Percentiles rank a stretch among this genome's conserved stretches.
Evolutionary conservation across 768 basidiomycete genomes (phyloP).

Genomic region (Tylopilus plumbeoviolaceoides): DNA sequence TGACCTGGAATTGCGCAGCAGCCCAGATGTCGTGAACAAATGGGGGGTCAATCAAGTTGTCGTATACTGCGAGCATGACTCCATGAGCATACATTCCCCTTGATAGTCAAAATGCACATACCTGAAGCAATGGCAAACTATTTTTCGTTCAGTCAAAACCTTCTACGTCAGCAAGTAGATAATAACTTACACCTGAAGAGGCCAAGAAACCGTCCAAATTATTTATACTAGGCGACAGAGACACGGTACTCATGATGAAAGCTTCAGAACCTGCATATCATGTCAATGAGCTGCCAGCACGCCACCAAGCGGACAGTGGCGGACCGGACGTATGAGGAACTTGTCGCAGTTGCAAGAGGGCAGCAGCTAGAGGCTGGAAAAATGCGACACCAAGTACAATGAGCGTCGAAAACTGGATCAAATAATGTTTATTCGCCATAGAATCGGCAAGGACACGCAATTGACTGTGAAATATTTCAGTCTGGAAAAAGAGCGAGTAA

Average conservation of each 20-base stretch:
- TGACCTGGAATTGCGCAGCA: constrained; percentile 48
- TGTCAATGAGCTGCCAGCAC: constrained; percentile 6
- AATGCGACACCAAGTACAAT: constrained; percentile 43
- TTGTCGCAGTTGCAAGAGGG: constrained; percentile 28
- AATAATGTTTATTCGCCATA: constrained; percentile 47
- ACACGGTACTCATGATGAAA: constrained; percentile 40
- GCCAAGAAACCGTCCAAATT: constrained; percentile 53
- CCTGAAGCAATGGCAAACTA: constrained; percentile 30
- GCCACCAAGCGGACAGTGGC: background rate
- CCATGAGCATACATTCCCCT: background rate
- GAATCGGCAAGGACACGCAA: constrained; percentile 41
- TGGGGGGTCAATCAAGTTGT: constrained; percentile 51
- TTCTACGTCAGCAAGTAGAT: background rate
- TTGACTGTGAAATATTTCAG: constrained; percentile 34
- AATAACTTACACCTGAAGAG: constrained; percentile 48
- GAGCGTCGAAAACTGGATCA: constrained; percentile 50
- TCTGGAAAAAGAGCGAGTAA: background rate
- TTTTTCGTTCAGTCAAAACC: constrained; percentile 23
- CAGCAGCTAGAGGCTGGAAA: constrained; percentile 56
- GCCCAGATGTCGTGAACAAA: constrained; percentile 54
- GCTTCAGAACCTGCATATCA: constrained; percentile 33
- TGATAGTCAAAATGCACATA: constrained; percentile 1
- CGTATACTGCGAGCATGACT: constrained; percentile 21
- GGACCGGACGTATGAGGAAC: constrained; percentile 15
- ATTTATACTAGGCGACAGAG: constrained; percentile 41